Evolutionary conservation across 257 asterid genomes (phyloP), one percentile per base, ranked within the genome.

Genomic region (Fraxinus cuspidata): DNA sequence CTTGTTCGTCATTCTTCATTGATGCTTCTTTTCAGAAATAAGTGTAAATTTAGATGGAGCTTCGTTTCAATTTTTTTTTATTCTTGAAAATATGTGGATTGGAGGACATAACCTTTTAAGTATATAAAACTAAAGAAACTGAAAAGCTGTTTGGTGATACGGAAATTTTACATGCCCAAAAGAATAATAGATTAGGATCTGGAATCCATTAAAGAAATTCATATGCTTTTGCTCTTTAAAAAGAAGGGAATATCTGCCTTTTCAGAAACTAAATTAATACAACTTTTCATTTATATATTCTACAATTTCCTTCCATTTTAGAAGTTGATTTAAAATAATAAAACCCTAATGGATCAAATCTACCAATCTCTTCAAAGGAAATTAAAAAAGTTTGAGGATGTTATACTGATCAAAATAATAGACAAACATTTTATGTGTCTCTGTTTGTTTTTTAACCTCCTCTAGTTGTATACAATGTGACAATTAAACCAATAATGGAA

Each of bases 171-270:
- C 12, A 51, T 23, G 7, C 35, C 31, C 18, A 73, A 73, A 28
- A 12, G 7, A 73, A 4, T 18, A 16, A 51, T 15, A 7, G 27
- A 72, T 16, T 51, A 71, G 51, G 44, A 72, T 28, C 10, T 49
- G 40, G 76, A 73, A 73, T 73, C 69, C 69, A 47, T 73, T 73
- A n/a, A 16, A 53, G 49, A 76, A 60, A 77, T 49, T 25, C 74
- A 77, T 67, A 77, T 77, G 70, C 70, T 69, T 77, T 27, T 44
- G 70, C 74, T 21, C 37, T 23, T 77, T 23, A 51, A 69, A 77
- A 77, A 68, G 69, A 12, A 49, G 49, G 70, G 75, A 68, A 69
- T n/a, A 65, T 68, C 25, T 77, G 70, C 35, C 75, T 77, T 69
- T 69, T 31, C 34, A 31, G 74, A 69, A 68, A 69, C 38, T 70